phyloP scores from a whole-genome alignment of 2,329 filamentous ascomycete genomes.

The Nigrospora sphaerica region DNA sequence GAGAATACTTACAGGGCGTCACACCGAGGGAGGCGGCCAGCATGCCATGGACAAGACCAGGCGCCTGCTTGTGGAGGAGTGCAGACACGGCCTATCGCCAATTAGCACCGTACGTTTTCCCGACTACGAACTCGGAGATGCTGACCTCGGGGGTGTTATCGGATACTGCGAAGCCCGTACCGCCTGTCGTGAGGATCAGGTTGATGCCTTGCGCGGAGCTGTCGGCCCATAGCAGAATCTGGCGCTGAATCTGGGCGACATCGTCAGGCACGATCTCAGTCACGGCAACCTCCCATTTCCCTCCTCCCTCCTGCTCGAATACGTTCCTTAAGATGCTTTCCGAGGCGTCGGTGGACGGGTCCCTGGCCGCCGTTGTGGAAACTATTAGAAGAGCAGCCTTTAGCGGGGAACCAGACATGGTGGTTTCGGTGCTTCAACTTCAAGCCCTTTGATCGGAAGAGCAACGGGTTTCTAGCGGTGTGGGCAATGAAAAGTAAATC shows the following conservation, averaged over 20 bases:
- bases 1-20: constrained; percentile 69
- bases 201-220: constrained; percentile 52
- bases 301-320: constrained; percentile 58
- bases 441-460: too few species aligned
- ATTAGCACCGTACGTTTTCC: constrained; percentile 3
- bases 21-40: constrained; percentile 74
- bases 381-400: constrained; percentile 76
- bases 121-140: background rate
- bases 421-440: background rate
- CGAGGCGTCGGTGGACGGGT: constrained; percentile 73
- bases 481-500: too few species aligned
- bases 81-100: constrained; percentile 61
- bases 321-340: constrained; percentile 59
- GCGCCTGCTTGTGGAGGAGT: constrained; percentile 76
- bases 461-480: too few species aligned
- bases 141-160: constrained; percentile 83
- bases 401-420: constrained; percentile 40
- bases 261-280: constrained; percentile 76
- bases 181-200: constrained; percentile 81
- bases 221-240: constrained; percentile 70
- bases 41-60: constrained; percentile 94
- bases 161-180: constrained; percentile 81
- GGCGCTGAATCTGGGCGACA: constrained; percentile 64
- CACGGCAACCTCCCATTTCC: constrained; percentile 63
- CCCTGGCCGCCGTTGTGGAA: constrained; percentile 79